Evolutionary conservation across 257 asterid species (phyloP), one percentile per base, ranked within the genome.

Genomic region (Capsicum rhomboideum): DNA sequence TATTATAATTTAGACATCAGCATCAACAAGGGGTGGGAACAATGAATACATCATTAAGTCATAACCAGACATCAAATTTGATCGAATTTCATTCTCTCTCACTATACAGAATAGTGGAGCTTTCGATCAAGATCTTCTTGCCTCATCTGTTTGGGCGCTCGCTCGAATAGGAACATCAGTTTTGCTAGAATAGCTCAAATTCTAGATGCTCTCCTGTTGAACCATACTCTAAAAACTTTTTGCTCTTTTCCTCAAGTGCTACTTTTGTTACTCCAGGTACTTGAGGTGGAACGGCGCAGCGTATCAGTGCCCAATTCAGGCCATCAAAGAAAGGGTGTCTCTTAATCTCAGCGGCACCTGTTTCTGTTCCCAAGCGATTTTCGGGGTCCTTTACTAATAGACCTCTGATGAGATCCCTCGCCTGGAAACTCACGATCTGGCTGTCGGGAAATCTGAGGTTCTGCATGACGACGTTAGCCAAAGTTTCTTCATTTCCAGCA

Each of bases 301-400:
- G 91, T n/a, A 93, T 93, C 63, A 93, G 80, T 0, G 97, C 97
- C 91, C 95, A 91, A 49, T 93, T 93, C 81, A 93, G 42, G 63
- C 94, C 97, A 64, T 90, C 92, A 68, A 93, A 93, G 79, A 93
- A 93, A 10, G 93, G 91, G 88, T 93, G 97, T 69, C 89, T 85
- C 82, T 93, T 93, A 21, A 93, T 93, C 94, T 93, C 97, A 4
- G 95, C 94, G 49, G 97, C 92, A 23, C 97, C 97, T 0, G 89
- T 93, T 83, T 90, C 93, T 0, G 90, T 78, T 14, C 97, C 97
- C 72, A 93, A 63, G 31, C 97, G 88, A 58, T 85, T 83, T 87
- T 91, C 92, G 0, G 97, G 94, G 17, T 91, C 94, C 91, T 93
- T 93, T 77, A 89, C 91, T 64, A 93, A 61, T 54, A 93, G 89